These are phyloP conservation scores for Staphylotrichum tortipilum DNA, from an alignment of 495 filamentous ascomycete species.

Conservation along the genomic window DNA sequence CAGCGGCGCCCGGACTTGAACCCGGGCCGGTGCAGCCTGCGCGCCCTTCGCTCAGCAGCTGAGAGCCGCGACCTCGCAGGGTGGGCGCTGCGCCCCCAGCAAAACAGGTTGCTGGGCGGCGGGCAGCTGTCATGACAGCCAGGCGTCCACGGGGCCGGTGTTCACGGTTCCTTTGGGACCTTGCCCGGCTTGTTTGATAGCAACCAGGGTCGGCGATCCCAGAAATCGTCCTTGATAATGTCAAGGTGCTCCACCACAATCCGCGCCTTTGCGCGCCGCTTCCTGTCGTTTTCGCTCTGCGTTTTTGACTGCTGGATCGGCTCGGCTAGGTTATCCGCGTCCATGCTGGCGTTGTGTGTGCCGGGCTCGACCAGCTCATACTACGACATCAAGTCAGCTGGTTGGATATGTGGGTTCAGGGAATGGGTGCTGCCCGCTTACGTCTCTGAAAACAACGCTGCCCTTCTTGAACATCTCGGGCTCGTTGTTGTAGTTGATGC, in stretches of 20 bases:
- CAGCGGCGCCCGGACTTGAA: neutral
- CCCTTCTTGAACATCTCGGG: constrained; percentile 88
- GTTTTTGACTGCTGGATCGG: constrained; percentile 54
- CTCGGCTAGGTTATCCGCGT: constrained; percentile 33
- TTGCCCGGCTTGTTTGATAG: constrained; percentile 65
- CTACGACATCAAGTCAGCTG: constrained; percentile 20
- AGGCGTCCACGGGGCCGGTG: neutral
- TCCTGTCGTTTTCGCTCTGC: constrained; percentile 69
- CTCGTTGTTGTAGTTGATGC: constrained; percentile 97
- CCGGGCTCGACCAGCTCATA: constrained; percentile 48
- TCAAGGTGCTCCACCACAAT: constrained; percentile 79
- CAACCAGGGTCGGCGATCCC: constrained; percentile 79
- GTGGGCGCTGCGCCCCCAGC: too few species aligned
- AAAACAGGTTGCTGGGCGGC: neutral
- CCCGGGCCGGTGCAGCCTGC: too few species aligned
- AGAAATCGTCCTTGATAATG: constrained; percentile 91
- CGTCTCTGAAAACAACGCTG: constrained; percentile 78
- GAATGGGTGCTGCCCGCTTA: constrained; percentile 39
- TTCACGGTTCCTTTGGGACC: constrained; percentile 45
- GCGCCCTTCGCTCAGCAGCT: too few species aligned
- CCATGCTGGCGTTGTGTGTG: constrained; percentile 26
- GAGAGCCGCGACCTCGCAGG: too few species aligned
- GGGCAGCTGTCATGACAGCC: neutral
- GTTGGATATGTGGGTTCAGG: neutral
- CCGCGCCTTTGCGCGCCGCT: constrained; percentile 61